A percentile compares a stretch with the other conserved stretches of the same genome.
Evolutionary conservation across 169 alveolate genomes (phyloP).

Genomic region (Plasmodium sp.): DNA sequence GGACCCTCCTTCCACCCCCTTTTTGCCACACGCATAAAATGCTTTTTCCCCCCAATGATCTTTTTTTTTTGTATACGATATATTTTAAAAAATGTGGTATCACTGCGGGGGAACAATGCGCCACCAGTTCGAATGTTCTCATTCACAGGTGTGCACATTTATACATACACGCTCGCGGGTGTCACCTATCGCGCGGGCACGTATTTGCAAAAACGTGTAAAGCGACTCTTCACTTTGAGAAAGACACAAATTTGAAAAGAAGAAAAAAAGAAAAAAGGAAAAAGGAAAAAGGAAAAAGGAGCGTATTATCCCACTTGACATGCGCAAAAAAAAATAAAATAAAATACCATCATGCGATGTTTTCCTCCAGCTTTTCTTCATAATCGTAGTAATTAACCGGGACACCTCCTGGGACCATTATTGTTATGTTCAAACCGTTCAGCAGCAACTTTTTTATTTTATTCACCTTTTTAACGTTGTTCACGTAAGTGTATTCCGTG

Average conservation of each 20-base stretch:
- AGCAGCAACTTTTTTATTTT: conserved; percentile 85
- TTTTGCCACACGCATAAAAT: not conserved
- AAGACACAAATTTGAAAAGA: conserved; percentile 9
- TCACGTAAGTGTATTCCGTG: conserved; percentile 86
- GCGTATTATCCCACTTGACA: too few relatives aligned
- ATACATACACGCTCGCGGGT: not conserved
- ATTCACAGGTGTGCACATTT: not conserved
- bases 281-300: too few relatives aligned
- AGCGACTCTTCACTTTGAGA: not conserved
- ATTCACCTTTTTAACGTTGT: conserved; percentile 81
- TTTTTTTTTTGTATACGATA: not conserved
- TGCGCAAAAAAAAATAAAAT: too few relatives aligned
- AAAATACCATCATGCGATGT: conserved; percentile 7
- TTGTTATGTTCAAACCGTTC: conserved; percentile 89
- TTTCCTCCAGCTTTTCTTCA: conserved; percentile 72
- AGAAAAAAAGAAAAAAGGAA: not conserved
- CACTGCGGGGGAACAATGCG: not conserved
- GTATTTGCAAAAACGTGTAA: not conserved
- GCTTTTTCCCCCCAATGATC: not conserved
- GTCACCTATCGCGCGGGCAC: not conserved
- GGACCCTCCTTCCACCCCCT: not conserved
- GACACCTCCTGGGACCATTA: conserved; percentile 90
- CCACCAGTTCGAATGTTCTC: not conserved
- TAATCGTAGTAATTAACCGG: conserved; percentile 77
- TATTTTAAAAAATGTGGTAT: not conserved